Conservation (phyloP, 2,329 filamentous ascomycete genomes). For the Furcasterigmium sp. region DNA sequence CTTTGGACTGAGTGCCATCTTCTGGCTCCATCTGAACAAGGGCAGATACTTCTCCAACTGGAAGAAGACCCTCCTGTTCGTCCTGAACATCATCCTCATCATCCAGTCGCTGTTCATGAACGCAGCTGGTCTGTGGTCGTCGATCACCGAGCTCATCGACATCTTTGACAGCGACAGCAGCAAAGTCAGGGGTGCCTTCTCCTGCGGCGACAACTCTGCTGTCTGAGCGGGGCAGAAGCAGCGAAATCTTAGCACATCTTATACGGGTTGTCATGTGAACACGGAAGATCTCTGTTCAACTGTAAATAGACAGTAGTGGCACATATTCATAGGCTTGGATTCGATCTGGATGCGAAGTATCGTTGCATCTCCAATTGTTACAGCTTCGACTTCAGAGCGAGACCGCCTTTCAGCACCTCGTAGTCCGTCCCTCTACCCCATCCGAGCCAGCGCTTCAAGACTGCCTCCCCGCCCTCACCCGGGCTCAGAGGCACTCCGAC, state of each 20-base stretch:
- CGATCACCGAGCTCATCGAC: conserved; percentile 23
- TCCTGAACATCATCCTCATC: conserved; percentile 24
- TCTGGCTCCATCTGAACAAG: conserved; percentile 31
- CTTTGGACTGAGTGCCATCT: conserved; percentile 27
- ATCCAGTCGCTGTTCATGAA: conserved; percentile 27
- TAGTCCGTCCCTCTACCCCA: conserved; percentile 72
- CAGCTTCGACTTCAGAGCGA: conserved; percentile 43
- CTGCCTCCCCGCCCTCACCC: conserved; percentile 68
- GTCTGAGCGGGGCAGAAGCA: conserved; percentile 14
- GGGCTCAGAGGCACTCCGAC: conserved; percentile 51
- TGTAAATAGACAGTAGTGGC: too few relatives aligned
- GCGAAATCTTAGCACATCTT: background rate
- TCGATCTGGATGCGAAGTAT: background rate
- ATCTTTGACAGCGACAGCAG: conserved; percentile 21
- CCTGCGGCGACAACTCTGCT: conserved; percentile 26
- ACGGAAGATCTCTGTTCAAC: too few relatives aligned
- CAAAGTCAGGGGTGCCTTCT: conserved; percentile 23
- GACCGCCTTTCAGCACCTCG: conserved; percentile 55
- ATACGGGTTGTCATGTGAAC: too few relatives aligned
- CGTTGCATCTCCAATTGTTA: conserved; percentile 11
- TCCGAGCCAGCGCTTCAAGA: conserved; percentile 67
- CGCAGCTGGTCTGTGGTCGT: conserved; percentile 26
- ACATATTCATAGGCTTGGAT: too few relatives aligned
- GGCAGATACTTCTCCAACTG: conserved; percentile 19
- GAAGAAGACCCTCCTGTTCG: conserved; percentile 20